These are phyloP conservation scores for Apiotrichum domesticum DNA, from an alignment of 1,284 basidiomycete species.

Conservation along the genomic window DNA sequence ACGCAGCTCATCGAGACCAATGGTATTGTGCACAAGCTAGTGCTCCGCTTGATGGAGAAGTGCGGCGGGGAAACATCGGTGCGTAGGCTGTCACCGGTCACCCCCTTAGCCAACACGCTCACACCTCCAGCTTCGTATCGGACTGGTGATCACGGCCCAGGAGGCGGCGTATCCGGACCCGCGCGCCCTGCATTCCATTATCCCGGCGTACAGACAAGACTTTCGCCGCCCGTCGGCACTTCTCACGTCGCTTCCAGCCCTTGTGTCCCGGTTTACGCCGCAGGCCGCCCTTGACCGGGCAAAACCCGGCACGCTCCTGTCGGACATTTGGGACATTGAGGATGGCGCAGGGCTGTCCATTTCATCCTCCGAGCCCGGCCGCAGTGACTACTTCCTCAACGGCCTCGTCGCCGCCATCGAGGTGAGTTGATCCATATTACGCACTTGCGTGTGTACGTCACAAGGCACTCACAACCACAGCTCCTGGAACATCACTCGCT, in stretches of 20 bases:
- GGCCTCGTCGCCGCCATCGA: slow-evolving; percentile 20
- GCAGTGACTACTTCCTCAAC: slow-evolving; percentile 17
- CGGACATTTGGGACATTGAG: slow-evolving; percentile 19
- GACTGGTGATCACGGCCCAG: slow-evolving; percentile 18
- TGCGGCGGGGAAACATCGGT: slow-evolving; percentile 33
- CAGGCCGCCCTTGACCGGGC: slow-evolving; percentile 5
- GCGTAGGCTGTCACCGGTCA: slow-evolving; percentile 6
- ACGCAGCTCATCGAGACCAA: slow-evolving; percentile 31
- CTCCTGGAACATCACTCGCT: slow-evolving; percentile 15
- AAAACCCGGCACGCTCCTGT: slow-evolving; percentile 10
- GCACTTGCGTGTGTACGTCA: not conserved
- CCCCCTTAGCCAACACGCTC: not conserved
- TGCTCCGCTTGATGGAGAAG: slow-evolving; percentile 41
- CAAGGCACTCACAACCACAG: slow-evolving; percentile 8
- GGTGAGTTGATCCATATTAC: slow-evolving; percentile 8
- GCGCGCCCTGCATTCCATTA: slow-evolving; percentile 13
- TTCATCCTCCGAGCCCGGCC: slow-evolving; percentile 15
- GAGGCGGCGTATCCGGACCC: slow-evolving; percentile 15
- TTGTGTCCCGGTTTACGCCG: slow-evolving; percentile 18
- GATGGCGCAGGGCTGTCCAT: slow-evolving; percentile 16
- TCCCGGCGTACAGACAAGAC: slow-evolving; percentile 19
- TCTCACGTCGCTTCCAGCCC: slow-evolving; percentile 31
- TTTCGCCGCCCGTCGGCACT: slow-evolving; percentile 27
- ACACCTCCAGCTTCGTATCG: slow-evolving; percentile 12
- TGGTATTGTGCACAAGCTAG: slow-evolving; percentile 37